Evolutionary conservation across 768 basidiomycete species (phyloP).

Genomic region (Lentinula guzmanii): DNA sequence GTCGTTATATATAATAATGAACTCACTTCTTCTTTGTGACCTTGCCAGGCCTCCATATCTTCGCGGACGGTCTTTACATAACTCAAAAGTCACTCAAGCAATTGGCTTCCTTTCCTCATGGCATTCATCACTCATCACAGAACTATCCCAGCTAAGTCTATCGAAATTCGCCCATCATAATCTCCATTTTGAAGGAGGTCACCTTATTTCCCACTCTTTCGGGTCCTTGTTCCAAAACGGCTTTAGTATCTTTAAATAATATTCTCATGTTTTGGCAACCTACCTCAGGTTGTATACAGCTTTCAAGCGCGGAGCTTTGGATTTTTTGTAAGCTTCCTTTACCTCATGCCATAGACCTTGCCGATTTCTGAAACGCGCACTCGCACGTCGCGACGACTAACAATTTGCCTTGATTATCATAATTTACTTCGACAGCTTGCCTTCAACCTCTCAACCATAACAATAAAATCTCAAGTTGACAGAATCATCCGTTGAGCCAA

Average conservation of each 20-base stretch:
- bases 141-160: background rate
- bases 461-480: background rate
- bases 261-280: background rate
- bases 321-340: conserved; percentile 14
- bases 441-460: background rate
- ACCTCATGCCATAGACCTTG: conserved; percentile 18
- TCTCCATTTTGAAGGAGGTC: background rate
- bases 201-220: background rate
- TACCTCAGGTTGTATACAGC: background rate
- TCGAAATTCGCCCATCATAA: background rate
- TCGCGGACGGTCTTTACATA: conserved; percentile 6
- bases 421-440: background rate
- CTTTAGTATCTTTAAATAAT: background rate
- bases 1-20: conserved; percentile 5
- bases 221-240: background rate
- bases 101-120: conserved; percentile 5
- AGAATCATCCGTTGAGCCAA: background rate
- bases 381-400: background rate
- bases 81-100: background rate
- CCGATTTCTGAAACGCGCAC: background rate
- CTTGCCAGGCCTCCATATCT: conserved; percentile 6
- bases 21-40: background rate
- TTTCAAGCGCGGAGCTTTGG: background rate
- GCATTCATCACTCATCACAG: background rate
- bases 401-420: background rate